Conservation (phyloP, 2,329 filamentous ascomycete species). For the Beauveria bassiana region DNA sequence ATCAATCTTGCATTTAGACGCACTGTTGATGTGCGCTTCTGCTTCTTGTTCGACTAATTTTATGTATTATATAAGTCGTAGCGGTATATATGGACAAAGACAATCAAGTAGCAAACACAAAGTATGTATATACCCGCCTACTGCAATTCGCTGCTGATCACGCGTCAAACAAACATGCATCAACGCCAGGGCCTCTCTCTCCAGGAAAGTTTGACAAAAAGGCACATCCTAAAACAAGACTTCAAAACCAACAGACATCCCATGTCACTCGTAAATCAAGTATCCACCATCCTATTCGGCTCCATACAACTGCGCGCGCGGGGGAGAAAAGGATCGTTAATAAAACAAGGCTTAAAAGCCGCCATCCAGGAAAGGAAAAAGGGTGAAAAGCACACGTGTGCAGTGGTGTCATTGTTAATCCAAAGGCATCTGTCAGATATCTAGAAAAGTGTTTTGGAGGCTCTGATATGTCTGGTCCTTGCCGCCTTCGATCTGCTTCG, state of each 20-base stretch:
- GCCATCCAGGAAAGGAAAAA: neutral
- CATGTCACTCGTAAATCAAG: neutral
- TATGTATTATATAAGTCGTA: neutral
- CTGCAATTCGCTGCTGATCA: neutral
- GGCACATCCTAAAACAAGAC: neutral
- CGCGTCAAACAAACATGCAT: neutral
- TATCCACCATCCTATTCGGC: neutral
- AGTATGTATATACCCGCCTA: neutral
- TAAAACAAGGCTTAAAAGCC: neutral
- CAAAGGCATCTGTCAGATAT: neutral
- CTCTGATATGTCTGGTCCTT: neutral
- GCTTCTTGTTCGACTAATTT: neutral
- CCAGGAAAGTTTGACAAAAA: neutral
- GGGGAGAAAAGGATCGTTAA: neutral
- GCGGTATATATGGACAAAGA: neutral
- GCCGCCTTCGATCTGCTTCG: conserved; percentile 4
- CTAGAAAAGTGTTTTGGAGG: neutral
- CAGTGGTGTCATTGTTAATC: neutral
- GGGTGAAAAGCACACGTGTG: neutral
- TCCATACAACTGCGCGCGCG: neutral
- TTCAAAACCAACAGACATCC: neutral
- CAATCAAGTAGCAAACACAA: neutral
- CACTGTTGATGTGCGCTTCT: neutral
- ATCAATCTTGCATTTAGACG: too few relatives aligned
- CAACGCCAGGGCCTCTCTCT: neutral